Evolutionary conservation across 257 asterid species (phyloP), one percentile per base, ranked within the genome.

Genomic region (Perilla frutescens): DNA sequence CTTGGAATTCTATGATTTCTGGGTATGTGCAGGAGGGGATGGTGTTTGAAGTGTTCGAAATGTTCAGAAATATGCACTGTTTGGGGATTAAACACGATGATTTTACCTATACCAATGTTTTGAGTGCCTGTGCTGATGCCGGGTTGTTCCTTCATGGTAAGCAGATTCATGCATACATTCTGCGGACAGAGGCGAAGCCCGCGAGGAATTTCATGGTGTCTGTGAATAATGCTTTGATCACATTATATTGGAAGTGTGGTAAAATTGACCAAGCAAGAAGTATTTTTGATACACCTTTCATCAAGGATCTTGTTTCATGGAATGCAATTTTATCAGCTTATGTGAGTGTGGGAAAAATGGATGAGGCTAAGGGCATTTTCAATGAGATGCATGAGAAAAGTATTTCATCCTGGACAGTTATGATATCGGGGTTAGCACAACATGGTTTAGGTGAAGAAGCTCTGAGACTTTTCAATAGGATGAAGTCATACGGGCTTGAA

Each of bases 1-100:
- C 87, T 8, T 89, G 96, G 96, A 89, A 89, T 79, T 85, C 96
- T 31, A 87, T 89, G 90, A 87, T 89, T 70, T 89, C 96, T 39
- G 96, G 92, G 15, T 89, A 87, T 75, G 92, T 80, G 67, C 92
- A 85, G 51, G 82, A 87, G 70, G 92, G 90, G 11, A 68, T 83
- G 68, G 74, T 87, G 55, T 82, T 37, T 49, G 76, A 85, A 66
- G 96, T 81, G 57, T 85, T 89, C 54, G 84, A 79, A 47, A 68
- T 89, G 83, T 87, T 83, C 40, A 83, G 89, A 74, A 81, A 80
- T 47, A 87, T 89, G 92, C 76, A 75, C 31, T 50, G 75, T 59
- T 70, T 80, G 40, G 92, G 96, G 57, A 82, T 89, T 58, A 80
- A 68, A 71, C 68, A 66, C 14, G 93, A 89, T 66, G 91, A 87